Conservation (phyloP, 2,329 filamentous ascomycete species). For the Atkinsonella texensis region DNA sequence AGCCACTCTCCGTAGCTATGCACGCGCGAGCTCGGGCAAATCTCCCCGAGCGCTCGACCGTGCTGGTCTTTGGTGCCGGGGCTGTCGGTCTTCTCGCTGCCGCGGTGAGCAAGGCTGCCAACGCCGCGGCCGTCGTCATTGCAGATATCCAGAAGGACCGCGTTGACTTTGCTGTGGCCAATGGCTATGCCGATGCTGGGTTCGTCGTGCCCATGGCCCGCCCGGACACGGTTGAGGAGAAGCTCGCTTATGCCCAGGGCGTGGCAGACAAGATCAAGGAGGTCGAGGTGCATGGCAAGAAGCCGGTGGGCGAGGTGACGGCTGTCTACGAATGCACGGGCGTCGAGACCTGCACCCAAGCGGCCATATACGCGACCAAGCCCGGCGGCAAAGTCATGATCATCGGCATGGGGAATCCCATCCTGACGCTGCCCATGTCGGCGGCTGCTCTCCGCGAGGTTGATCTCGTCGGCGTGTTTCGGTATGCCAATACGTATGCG, state of each 20-base stretch:
- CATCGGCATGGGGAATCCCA: conserved; percentile 61
- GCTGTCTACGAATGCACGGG: conserved; percentile 70
- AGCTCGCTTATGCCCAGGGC: conserved; percentile 37
- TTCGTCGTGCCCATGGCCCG: conserved; percentile 37
- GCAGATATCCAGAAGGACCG: conserved; percentile 46
- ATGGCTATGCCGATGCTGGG: conserved; percentile 42
- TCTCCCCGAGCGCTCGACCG: conserved; percentile 26
- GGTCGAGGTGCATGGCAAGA: conserved; percentile 23
- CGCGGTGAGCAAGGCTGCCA: conserved; percentile 40
- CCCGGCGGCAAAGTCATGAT: conserved; percentile 59
- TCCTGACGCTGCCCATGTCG: conserved; percentile 57
- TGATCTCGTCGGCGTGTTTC: conserved; percentile 59
- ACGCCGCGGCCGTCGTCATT: conserved; percentile 34
- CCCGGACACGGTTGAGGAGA: conserved; percentile 38
- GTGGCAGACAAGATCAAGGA: conserved; percentile 32
- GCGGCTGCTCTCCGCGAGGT: conserved; percentile 58
- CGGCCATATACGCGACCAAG: conserved; percentile 56
- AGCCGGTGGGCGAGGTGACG: conserved; percentile 49
- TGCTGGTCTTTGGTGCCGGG: conserved; percentile 48
- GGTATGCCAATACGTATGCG: conserved; percentile 65
- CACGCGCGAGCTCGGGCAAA: conserved; percentile 39
- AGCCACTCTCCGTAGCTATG: conserved; percentile 48
- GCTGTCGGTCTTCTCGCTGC: conserved; percentile 48
- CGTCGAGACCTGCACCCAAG: conserved; percentile 64
- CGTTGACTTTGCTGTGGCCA: conserved; percentile 42